These are phyloP conservation scores for Globisporangium camurandrum DNA, from an alignment of 352 stramenopile genomes.

Conservation along the genomic window DNA sequence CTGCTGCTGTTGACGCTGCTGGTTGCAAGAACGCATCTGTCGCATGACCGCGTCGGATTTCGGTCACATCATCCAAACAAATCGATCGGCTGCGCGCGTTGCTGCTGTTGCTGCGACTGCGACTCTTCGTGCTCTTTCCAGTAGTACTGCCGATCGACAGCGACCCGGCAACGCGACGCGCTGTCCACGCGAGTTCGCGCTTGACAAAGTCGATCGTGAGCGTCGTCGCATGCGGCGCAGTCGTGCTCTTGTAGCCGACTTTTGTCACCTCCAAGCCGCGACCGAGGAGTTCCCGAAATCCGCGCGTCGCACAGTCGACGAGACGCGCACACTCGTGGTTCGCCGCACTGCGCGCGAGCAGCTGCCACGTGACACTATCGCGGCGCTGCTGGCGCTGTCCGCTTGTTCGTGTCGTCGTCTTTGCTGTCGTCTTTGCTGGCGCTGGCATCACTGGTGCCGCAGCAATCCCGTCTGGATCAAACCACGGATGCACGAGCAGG, in stretches of 20 bases:
- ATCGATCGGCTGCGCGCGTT: slow-evolving; percentile 17
- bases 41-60: slow-evolving; percentile 41
- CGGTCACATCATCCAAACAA: slow-evolving; percentile 37
- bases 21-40: slow-evolving; percentile 41
- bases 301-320: slow-evolving; percentile 43
- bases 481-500: slow-evolving; percentile 58
- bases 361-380: slow-evolving; percentile 10
- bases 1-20: not conserved
- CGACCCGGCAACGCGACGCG: too few species aligned
- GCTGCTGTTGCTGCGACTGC: slow-evolving; percentile 4
- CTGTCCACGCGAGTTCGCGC: slow-evolving; percentile 48
- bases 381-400: too few species aligned
- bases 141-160: too few species aligned
- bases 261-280: slow-evolving; percentile 62
- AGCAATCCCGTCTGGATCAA: slow-evolving; percentile 14
- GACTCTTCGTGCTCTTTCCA: slow-evolving; percentile 8
- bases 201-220: slow-evolving; percentile 54
- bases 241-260: slow-evolving; percentile 36
- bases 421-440: too few species aligned
- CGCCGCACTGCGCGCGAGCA: slow-evolving; percentile 8
- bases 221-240: slow-evolving; percentile 29
- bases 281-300: slow-evolving; percentile 58
- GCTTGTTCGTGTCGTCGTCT: too few species aligned
- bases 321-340: slow-evolving; percentile 25
- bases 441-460: too few species aligned